A percentile compares a stretch with the other conserved stretches of the same genome.
These are phyloP conservation scores for Raffaelea albimanens DNA, from an alignment of 2,329 filamentous ascomycete genomes.

Conservation along the genomic window DNA sequence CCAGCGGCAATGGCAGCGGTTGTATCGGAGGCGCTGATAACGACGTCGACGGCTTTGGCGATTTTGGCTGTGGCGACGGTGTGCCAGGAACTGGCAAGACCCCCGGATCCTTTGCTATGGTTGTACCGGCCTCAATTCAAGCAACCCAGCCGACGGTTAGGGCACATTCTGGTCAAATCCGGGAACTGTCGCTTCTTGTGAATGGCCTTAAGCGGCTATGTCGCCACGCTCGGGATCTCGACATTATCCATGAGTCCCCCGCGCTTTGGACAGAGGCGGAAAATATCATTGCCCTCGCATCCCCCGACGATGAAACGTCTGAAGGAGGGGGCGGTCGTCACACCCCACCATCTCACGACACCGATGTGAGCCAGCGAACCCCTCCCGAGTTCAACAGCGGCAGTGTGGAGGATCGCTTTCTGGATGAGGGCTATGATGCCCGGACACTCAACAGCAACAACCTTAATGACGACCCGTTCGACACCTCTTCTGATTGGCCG, in stretches of 20 bases:
- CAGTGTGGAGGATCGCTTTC: slow-evolving; percentile 32
- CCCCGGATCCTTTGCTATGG: slow-evolving; percentile 39
- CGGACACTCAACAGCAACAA: slow-evolving; percentile 33
- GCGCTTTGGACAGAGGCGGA: slow-evolving; percentile 72
- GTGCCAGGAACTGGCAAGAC: slow-evolving; percentile 20
- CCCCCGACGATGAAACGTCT: slow-evolving; percentile 50
- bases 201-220: slow-evolving; percentile 75
- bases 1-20: slow-evolving; percentile 26
- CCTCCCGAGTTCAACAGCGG: slow-evolving; percentile 30
- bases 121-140: slow-evolving; percentile 71
- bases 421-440: slow-evolving; percentile 39
- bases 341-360: slow-evolving; percentile 34
- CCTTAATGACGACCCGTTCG: slow-evolving; percentile 32
- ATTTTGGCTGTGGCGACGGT: slow-evolving; percentile 1
- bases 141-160: slow-evolving; percentile 75
- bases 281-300: slow-evolving; percentile 78
- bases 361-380: slow-evolving; percentile 20
- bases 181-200: slow-evolving; percentile 71
- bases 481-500: slow-evolving; percentile 21
- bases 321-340: neutral
- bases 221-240: slow-evolving; percentile 57
- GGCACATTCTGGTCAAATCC: slow-evolving; percentile 74
- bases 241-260: slow-evolving; percentile 52
- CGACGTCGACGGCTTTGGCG: slow-evolving; percentile 1
- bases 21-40: neutral